Percentiles rank a stretch among this genome's conserved stretches.
phyloP scores from a whole-genome alignment of 495 filamentous ascomycete genomes.

The Neurospora pannonica region DNA sequence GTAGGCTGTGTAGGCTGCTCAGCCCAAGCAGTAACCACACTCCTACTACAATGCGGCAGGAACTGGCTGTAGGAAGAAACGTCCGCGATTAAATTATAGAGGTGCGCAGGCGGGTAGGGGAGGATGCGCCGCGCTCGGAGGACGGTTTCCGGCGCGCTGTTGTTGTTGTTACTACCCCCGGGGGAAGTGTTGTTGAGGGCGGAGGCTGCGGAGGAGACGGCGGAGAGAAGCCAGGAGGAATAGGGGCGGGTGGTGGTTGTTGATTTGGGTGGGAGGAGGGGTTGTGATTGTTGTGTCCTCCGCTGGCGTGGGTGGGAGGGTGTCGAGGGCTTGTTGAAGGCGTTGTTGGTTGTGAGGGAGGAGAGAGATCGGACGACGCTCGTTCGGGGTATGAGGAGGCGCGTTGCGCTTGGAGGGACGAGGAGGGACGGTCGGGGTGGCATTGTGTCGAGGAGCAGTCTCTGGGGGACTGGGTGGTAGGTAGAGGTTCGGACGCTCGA shows the following conservation, averaged over 20 bases:
- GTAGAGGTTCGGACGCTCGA: background rate
- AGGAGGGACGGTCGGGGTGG: background rate
- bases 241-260: background rate
- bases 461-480: background rate
- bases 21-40: constrained; percentile 55
- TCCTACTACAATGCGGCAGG: constrained; percentile 74
- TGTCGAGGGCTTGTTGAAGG: background rate
- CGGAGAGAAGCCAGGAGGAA: background rate
- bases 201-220: background rate
- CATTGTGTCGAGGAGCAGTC: background rate
- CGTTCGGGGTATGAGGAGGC: background rate
- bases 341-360: constrained; percentile 1
- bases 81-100: constrained; percentile 79
- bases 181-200: background rate
- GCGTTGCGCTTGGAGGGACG: background rate
- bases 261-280: too few relatives aligned
- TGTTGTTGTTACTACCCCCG: background rate
- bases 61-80: constrained; percentile 71
- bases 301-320: background rate
- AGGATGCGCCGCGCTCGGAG: constrained; percentile 70
- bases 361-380: background rate
- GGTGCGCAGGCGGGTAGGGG: constrained; percentile 56
- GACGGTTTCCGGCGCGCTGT: constrained; percentile 14
- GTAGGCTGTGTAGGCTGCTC: background rate
- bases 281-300: too few relatives aligned